phyloP scores from a whole-genome alignment of 805 yeast species.

The Ogataea henricii region DNA sequence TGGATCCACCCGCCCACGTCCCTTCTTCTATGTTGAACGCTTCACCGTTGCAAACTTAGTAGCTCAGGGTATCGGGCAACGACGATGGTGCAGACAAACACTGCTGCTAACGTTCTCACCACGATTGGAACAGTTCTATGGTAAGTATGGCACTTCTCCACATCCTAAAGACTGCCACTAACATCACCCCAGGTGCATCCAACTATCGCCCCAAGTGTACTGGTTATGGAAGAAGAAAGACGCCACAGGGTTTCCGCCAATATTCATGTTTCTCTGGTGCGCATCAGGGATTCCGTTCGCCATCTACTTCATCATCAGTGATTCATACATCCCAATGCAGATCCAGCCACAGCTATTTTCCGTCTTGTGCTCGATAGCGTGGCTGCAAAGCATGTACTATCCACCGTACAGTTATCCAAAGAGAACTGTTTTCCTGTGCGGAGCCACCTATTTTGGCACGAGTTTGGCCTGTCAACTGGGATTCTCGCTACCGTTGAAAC shows the following conservation, averaged over 20 bases:
- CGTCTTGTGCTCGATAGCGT: constrained; percentile 64
- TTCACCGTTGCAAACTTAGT: no score
- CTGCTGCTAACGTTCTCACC: constrained; percentile 74
- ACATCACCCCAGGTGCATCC: constrained; percentile 58
- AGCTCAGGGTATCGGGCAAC: neutral
- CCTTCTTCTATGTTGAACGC: no score
- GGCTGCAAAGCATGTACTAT: constrained; percentile 63
- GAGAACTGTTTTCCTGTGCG: constrained; percentile 38
- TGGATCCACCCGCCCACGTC: no score
- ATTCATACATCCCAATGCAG: constrained; percentile 74
- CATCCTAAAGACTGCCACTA: neutral
- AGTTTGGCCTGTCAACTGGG: constrained; percentile 69
- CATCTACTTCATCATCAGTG: constrained; percentile 74
- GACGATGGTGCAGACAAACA: constrained; percentile 21
- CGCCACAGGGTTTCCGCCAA: constrained; percentile 82
- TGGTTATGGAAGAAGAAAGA: constrained; percentile 69
- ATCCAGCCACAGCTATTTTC: constrained; percentile 88
- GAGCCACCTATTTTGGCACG: constrained; percentile 41
- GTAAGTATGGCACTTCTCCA: constrained; percentile 37
- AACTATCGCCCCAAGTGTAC: constrained; percentile 76
- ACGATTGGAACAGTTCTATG: constrained; percentile 90
- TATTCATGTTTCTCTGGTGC: constrained; percentile 90
- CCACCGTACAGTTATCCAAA: constrained; percentile 59
- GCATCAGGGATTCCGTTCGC: constrained; percentile 76
- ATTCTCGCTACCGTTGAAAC: constrained; percentile 68